These are phyloP conservation scores for Verruconis gallopava DNA, from an alignment of 2,329 filamentous ascomycete species.

Conservation along the genomic window DNA sequence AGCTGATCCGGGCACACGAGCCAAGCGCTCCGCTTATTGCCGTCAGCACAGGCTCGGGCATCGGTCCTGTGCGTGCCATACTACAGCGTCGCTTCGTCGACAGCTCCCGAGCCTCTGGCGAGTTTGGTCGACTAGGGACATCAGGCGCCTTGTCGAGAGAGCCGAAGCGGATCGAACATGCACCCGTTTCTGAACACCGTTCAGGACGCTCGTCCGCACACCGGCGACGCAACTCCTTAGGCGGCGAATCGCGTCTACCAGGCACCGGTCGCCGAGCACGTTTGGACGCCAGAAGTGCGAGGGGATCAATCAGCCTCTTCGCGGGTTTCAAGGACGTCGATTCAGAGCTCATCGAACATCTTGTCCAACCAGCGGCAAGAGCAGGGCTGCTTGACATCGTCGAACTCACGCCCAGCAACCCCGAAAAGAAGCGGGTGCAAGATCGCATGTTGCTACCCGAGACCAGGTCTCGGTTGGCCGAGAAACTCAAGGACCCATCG, in stretches of 20 bases:
- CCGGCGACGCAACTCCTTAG: too few relatives aligned
- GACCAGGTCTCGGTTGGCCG: background rate
- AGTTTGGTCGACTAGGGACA: too few relatives aligned
- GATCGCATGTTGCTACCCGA: conserved; percentile 11
- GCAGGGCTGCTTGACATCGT: conserved; percentile 12
- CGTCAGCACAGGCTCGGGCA: conserved; percentile 15
- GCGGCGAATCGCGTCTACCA: too few relatives aligned
- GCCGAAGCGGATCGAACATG: too few relatives aligned
- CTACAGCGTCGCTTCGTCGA: conserved; percentile 14
- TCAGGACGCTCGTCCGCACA: too few relatives aligned
- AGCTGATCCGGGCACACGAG: conserved; percentile 2
- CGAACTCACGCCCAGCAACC: conserved; percentile 13
- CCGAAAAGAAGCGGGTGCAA: conserved; percentile 11
- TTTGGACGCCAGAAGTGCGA: background rate
- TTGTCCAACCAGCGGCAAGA: conserved; percentile 7
- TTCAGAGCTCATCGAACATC: conserved; percentile 9
- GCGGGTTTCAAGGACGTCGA: conserved; percentile 12
- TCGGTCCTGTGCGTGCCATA: conserved; percentile 14
- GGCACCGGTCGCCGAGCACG: too few relatives aligned
- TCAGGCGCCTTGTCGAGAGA: too few relatives aligned
- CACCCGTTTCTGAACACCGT: too few relatives aligned
- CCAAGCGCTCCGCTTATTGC: conserved; percentile 11
- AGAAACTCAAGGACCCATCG: conserved; percentile 7
- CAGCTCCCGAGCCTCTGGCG: too few relatives aligned
- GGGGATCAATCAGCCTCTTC: conserved; percentile 12